Base-by-base conservation (phyloP, 2,329 filamentous ascomycete genomes). In the Ophiostoma tasmaniense region DNA sequence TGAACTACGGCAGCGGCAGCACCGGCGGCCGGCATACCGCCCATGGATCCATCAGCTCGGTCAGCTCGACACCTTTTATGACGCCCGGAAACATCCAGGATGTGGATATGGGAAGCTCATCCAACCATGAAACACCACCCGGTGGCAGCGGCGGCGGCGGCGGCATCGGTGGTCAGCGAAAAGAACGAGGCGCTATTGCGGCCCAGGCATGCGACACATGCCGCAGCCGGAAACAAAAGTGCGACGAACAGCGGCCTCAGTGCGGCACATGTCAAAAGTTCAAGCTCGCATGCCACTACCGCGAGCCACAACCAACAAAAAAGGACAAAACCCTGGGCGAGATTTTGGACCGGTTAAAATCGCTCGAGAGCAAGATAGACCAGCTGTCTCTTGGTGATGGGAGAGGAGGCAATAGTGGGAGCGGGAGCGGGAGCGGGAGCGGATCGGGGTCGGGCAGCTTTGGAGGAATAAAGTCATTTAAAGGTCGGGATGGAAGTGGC, bases 281-380 rank as follows among this genome's bases (percentile, higher is more conserved):
- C 73, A 81, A 83, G 73, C 80, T 86, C 71, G 82, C 85, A 52
- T 89, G 87, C 75, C 80, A 81, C 71, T 89, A 89, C 75, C 80
- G 85, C 73, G 85, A 87, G 72, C 84, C 85, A 33, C 82, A 83
- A 73, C 85, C 85, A 45, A 89, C 86, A 67, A 89, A 88, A 75
- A 88, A 88, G 77, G 86, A 88, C 75, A 87, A 85, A 76, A 88
- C 85, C 2, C 78, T 88, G 73, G 81, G 85, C 59, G 84, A 88
- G 73, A 87, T 88, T 67, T 78, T 88, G 37, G 84, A 87, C 65
- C 80, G 82, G 13, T 78, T 88, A 67, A 84, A 82, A 71, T 79
- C 77, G 67, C 77, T 88, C 62, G 85, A 87, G 74, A 79, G 75
- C 67, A 87, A 87, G 75, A 80, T 88, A 72, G 85, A 88, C 72